Percentiles rank a stretch among this genome's conserved stretches.
Evolutionary conservation across 1,284 basidiomycete species (phyloP).

Genomic region (Puccinia sorghi): DNA sequence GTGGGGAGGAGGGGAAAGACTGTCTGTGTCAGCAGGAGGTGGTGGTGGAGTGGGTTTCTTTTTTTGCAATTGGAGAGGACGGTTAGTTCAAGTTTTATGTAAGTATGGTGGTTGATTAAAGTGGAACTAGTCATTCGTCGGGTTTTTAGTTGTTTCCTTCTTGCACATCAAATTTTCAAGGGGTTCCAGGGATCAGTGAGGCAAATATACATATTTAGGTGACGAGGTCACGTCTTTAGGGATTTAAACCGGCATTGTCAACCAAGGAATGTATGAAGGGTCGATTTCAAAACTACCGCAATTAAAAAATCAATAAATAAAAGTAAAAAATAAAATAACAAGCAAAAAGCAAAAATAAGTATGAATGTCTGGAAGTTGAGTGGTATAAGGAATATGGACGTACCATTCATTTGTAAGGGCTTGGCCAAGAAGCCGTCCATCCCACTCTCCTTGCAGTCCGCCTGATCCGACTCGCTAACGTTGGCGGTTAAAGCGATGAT

Average conservation of each 20-base stretch:
- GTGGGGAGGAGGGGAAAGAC: too few species aligned
- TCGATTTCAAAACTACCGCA: slow-evolving; percentile 35
- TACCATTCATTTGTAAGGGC: slow-evolving; percentile 40
- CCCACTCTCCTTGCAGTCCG: slow-evolving; percentile 29
- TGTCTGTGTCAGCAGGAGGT: neutral
- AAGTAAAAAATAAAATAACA: neutral
- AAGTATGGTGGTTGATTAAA: neutral
- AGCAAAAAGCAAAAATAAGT: neutral
- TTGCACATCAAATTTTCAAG: too few species aligned
- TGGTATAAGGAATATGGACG: neutral
- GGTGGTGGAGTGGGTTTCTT: too few species aligned
- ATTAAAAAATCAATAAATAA: too few species aligned
- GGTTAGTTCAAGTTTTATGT: neutral
- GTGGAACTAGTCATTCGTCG: too few species aligned
- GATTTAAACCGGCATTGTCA: neutral
- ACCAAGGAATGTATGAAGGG: slow-evolving; percentile 40
- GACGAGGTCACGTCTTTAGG: too few species aligned
- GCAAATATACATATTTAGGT: too few species aligned
- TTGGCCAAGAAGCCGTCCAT: slow-evolving; percentile 48
- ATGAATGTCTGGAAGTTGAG: neutral
- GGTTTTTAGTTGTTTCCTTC: neutral
- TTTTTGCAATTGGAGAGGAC: neutral
- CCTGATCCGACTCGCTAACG: slow-evolving; percentile 37
- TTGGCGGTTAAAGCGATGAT: slow-evolving; percentile 48
- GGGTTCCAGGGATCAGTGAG: too few species aligned